These are phyloP conservation scores for Musa beccarii DNA, from an alignment of 176 grass and related monocot genomes.

Conservation along the genomic window DNA sequence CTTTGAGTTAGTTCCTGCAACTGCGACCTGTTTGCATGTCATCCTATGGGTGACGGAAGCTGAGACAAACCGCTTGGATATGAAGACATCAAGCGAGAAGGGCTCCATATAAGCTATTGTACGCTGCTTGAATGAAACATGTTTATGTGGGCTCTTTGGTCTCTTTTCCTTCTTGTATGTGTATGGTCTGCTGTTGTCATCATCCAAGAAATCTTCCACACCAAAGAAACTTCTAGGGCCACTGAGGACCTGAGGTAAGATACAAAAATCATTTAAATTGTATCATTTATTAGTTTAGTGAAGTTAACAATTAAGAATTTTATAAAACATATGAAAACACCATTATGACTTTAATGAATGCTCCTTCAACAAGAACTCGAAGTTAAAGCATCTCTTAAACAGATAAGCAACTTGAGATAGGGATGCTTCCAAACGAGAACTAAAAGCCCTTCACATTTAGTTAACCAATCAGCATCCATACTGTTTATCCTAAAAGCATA, in stretches of 20 bases:
- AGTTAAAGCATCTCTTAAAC: no score
- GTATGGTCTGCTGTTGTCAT: constrained; percentile 82
- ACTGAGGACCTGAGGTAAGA: constrained; percentile 32
- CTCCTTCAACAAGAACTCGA: no score
- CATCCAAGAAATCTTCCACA: constrained; percentile 78
- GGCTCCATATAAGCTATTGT: constrained; percentile 84
- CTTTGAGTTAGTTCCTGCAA: constrained; percentile 85
- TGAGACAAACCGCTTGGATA: constrained; percentile 81
- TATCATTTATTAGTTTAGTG: no score
- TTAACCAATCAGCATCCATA: no score
- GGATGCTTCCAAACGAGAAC: no score
- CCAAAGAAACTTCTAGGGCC: constrained; percentile 83
- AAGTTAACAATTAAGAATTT: no score
- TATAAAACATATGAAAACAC: no score
- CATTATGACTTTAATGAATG: no score
- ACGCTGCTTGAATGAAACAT: constrained; percentile 90
- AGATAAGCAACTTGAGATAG: no score
- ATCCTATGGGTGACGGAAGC: constrained; percentile 72
- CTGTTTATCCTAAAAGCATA: no score
- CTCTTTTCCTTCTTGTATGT: constrained; percentile 95
- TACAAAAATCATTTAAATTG: neutral
- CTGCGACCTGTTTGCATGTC: constrained; percentile 82
- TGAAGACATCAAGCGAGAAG: constrained; percentile 82
- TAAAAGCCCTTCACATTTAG: no score
- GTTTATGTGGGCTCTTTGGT: constrained; percentile 79